Evolutionary conservation across 225 moss, liverwort and hornwort species (phyloP).

Genomic region (Polytrichum commune): DNA sequence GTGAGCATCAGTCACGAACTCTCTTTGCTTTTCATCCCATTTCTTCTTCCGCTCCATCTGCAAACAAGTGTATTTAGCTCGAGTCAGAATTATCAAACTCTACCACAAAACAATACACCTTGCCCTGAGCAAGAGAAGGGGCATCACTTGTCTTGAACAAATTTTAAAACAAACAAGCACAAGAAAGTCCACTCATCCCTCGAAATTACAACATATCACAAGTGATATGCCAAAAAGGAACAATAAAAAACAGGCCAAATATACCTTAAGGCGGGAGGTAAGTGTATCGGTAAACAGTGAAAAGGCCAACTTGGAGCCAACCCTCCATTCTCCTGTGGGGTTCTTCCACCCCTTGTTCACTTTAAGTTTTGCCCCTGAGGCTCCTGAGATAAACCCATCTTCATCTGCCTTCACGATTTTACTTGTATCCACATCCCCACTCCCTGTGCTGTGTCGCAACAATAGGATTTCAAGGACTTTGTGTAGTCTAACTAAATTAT

Average conservation of each 20-base stretch:
- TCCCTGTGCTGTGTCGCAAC: constrained; percentile 78
- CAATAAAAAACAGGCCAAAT: too few relatives aligned
- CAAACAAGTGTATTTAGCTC: background rate
- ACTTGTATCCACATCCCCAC: constrained; percentile 93
- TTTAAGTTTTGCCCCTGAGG: constrained; percentile 80
- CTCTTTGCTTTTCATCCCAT: constrained; percentile 80
- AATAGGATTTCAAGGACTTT: background rate
- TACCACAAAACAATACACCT: too few relatives aligned
- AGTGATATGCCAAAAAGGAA: too few relatives aligned
- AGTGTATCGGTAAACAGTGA: constrained; percentile 85
- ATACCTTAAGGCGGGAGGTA: constrained; percentile 75
- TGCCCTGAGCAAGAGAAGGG: too few relatives aligned
- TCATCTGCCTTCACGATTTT: constrained; percentile 64
- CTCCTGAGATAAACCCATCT: constrained; percentile 75
- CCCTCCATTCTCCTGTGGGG: constrained; percentile 88
- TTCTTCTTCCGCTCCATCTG: constrained; percentile 91
- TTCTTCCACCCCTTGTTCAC: constrained; percentile 87
- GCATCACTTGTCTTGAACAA: too few relatives aligned
- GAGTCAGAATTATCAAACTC: background rate
- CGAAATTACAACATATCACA: too few relatives aligned
- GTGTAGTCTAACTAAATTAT: too few relatives aligned
- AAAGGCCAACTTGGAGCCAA: constrained; percentile 80
- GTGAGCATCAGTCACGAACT: constrained; percentile 66
- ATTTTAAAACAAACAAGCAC: too few relatives aligned
- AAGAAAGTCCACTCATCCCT: too few relatives aligned